Percentiles rank a stretch among this genome's conserved stretches.
Conservation (phyloP, 805 yeast genomes). For the Monosporozyma aerobia region DNA sequence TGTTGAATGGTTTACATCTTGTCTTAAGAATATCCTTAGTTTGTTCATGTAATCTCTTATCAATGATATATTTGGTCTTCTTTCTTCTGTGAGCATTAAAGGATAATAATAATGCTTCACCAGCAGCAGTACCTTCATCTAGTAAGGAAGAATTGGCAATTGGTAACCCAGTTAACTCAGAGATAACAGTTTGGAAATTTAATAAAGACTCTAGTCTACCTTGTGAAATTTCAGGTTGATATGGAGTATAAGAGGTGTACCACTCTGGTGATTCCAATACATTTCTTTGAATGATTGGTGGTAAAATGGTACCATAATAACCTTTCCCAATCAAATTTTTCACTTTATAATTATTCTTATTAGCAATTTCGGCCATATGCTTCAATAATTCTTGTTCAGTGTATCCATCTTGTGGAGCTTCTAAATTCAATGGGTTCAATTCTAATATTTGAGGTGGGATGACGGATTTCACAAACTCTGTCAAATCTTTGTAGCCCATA, state of each 20-base stretch:
- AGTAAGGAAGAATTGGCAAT: constrained; percentile 89
- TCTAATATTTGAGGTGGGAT: constrained; percentile 70
- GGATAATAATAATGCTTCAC: constrained; percentile 88
- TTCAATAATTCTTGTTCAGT: constrained; percentile 74
- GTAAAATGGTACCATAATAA: constrained; percentile 80
- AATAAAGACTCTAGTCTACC: constrained; percentile 86
- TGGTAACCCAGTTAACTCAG: constrained; percentile 89
- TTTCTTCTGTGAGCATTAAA: constrained; percentile 61
- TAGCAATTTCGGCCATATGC: constrained; percentile 59
- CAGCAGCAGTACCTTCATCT: constrained; percentile 97
- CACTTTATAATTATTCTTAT: constrained; percentile 56
- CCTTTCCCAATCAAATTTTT: constrained; percentile 88
- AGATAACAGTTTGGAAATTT: constrained; percentile 85
- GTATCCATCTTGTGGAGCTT: constrained; percentile 59
- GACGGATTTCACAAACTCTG: constrained; percentile 59
- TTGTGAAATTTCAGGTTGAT: constrained; percentile 96
- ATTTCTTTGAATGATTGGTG: constrained; percentile 89
- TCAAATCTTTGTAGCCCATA: constrained; percentile 59
- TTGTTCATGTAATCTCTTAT: constrained; percentile 71
- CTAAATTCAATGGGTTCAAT: constrained; percentile 54
- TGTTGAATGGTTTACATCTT: constrained; percentile 67
- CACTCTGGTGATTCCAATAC: constrained; percentile 90
- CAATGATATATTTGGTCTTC: constrained; percentile 60
- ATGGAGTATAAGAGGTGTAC: constrained; percentile 98
- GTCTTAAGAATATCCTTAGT: constrained; percentile 71